Base-by-base conservation (phyloP, 2,329 filamentous ascomycete genomes). In the Talaromyces sp. region DNA sequence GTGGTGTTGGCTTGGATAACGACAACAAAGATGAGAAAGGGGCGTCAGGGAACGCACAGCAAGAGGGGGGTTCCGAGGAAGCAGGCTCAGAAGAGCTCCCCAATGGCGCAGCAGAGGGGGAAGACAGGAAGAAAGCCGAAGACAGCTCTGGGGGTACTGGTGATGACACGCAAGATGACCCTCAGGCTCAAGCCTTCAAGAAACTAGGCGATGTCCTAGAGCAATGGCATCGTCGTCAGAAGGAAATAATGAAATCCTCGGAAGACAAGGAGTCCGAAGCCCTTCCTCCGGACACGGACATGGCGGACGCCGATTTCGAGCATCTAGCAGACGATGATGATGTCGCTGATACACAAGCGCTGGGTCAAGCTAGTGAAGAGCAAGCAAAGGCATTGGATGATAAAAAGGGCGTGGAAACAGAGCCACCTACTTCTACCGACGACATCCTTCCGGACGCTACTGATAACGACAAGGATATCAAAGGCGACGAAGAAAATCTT, bases 131-230 rank as follows among this genome's bases (percentile, higher is more conserved):
- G 65, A 67, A 68, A 18, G 74, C 71, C 61, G 70, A 70, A 44
- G 75, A 76, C 55, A 70, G 70, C 44, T 64, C 67, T 4, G 76
- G 75, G 47, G 76, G 75, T 47, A 70, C 66, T 9, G 71, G 76
- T 31, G 73, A 78, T 56, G 68, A 68, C 27, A 68, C 68, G 42
- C 68, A 72, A 7, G 69, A 76, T 50, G 75, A 77, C 56, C 74
- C 75, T 64, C 74, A 85, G 57, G 79, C 81, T 53, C 87, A 95
- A 67, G 90, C 92, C 1, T 96, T 97, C 82, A 95, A 95, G 78
- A 96, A 96, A 71, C 85, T 99, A 33, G 95, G 95, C 27, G 92
- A 99, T 78, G 89, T 92, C 5, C 82, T 99, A 34, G 93, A 98
- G 74, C 87, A 89, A 68, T 99, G 93, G 91, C 93, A 98, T 75